A percentile compares a stretch with the other conserved stretches of the same genome.
Evolutionary conservation across 768 basidiomycete genomes (phyloP).

Genomic region (Leccinum variicolor): DNA sequence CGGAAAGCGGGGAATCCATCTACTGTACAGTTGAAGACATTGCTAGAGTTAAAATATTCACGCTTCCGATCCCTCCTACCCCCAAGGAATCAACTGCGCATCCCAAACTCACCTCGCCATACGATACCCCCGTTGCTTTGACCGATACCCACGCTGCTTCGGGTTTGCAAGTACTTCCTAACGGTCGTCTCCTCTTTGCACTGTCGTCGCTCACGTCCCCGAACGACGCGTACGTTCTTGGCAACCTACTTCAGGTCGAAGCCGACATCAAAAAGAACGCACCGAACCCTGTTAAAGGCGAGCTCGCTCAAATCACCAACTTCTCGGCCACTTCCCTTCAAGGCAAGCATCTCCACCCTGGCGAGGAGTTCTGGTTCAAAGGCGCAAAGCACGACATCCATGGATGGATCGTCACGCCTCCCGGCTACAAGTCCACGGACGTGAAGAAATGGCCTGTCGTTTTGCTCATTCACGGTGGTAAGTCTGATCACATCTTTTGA

Average conservation of each 20-base stretch:
- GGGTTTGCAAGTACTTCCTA: conserved; percentile 57
- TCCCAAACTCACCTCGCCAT: conserved; percentile 40
- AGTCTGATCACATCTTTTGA: conserved; percentile 2
- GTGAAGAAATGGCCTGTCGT: conserved; percentile 76
- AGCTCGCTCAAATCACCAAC: conserved; percentile 57
- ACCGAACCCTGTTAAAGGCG: conserved; percentile 24
- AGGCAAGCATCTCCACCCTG: conserved; percentile 54
- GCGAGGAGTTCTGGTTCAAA: conserved; percentile 87
- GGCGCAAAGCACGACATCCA: conserved; percentile 80
- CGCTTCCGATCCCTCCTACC: conserved; percentile 62
- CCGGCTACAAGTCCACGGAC: conserved; percentile 64
- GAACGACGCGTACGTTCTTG: conserved; percentile 72
- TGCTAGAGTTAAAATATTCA: conserved; percentile 73
- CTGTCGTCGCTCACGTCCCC: conserved; percentile 74
- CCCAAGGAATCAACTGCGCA: conserved; percentile 52
- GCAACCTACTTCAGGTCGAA: conserved; percentile 44
- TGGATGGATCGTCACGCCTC: conserved; percentile 81
- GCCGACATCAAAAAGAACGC: conserved; percentile 34
- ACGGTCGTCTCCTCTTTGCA: conserved; percentile 65
- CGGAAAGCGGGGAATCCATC: conserved; percentile 61
- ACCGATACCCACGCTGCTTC: conserved; percentile 57
- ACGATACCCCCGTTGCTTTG: conserved; percentile 53
- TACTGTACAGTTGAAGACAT: conserved; percentile 77
- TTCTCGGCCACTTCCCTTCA: conserved; percentile 58
- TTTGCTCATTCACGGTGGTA: conserved; percentile 78